Evolutionary conservation across 2,329 filamentous ascomycete species (phyloP), one percentile per base, ranked within the genome.

Genomic region (Chaetomium strumarium): DNA sequence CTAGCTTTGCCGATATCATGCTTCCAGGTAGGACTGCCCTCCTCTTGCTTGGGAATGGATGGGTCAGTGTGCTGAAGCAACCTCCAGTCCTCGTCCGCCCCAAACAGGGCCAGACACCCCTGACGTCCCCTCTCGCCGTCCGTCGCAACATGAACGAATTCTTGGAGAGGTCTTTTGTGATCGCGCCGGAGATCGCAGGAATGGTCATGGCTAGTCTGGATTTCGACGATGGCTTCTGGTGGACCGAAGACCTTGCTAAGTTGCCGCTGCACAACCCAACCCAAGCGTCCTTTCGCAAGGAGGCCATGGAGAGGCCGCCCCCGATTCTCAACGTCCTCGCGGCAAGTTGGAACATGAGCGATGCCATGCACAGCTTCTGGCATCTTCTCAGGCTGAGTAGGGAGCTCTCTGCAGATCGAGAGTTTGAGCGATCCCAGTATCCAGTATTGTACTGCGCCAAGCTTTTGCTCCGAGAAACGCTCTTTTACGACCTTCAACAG

Each of bases 171-270:
- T 67, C 68, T 1, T 79, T 76, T 50, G 66, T 69, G 13, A 64
- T 75, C 17, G 64, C 68, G n/a, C 63, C 67, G n/a, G 66, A 69
- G 12, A 66, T 70, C 24, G 61, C 68, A 1, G 67, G 70, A n/a
- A 64, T 72, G 53, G 73, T 76, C 14, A 71, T 71, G 49, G 61
- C 65, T 3, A 70, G 74, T 49, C 62, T 79, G 3, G 79, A 82
- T 59, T 80, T 78, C 51, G 70, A 76, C 31, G 79, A 82, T 57
- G 71, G 71, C 1, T 81, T 82, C 60, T 82, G 79, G 79, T 79
- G 76, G 75, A 76, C 74, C 14, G 76, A 78, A 44, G 74, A 79
- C 56, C 64, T 77, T 20, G 72, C 71, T 8, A 69, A 62, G 42
- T 55, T 72, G 34, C 68, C 72, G 11, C 67, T 68, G 29, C 58